Percentiles rank a stretch among this genome's conserved stretches.
These are phyloP conservation scores for Pachyrhizus erosus DNA, from an alignment of 306 rosid genomes.

Conservation along the genomic window DNA sequence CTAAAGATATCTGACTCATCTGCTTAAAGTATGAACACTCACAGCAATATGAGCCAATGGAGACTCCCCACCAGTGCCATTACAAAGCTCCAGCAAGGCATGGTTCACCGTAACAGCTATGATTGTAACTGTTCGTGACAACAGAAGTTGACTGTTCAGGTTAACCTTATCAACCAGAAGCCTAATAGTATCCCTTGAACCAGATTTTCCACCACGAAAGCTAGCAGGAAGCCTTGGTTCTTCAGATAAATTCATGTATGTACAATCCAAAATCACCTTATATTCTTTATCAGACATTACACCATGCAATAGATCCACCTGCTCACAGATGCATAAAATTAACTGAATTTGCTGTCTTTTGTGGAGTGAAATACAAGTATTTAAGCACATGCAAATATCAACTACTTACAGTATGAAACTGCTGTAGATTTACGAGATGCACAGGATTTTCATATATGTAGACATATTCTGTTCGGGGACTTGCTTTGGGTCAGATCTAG, in stretches of 20 bases:
- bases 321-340: slow-evolving; percentile 46
- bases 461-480: neutral
- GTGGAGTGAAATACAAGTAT: neutral
- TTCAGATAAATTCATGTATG: slow-evolving; percentile 77
- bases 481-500: neutral
- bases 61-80: slow-evolving; percentile 72
- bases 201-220: slow-evolving; percentile 86
- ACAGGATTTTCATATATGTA: neutral
- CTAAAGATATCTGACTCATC: slow-evolving; percentile 12
- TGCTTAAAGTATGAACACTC: slow-evolving; percentile 51
- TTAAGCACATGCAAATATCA: neutral
- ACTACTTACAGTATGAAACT: slow-evolving; percentile 12
- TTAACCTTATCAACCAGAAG: slow-evolving; percentile 96
- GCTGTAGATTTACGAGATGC: neutral
- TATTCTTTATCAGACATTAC: slow-evolving; percentile 92
- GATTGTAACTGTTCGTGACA: slow-evolving; percentile 84
- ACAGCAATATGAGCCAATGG: slow-evolving; percentile 91
- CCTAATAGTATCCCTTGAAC: slow-evolving; percentile 71
- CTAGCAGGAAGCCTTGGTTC: slow-evolving; percentile 88
- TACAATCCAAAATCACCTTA: slow-evolving; percentile 93
- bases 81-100: slow-evolving; percentile 88
- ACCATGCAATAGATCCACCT: slow-evolving; percentile 87
- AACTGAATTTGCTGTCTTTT: neutral
- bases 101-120: slow-evolving; percentile 71
- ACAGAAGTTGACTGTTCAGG: slow-evolving; percentile 73